Base-by-base conservation (phyloP, 176 grass and related monocot genomes). In the Thinopyrum elongatum region DNA sequence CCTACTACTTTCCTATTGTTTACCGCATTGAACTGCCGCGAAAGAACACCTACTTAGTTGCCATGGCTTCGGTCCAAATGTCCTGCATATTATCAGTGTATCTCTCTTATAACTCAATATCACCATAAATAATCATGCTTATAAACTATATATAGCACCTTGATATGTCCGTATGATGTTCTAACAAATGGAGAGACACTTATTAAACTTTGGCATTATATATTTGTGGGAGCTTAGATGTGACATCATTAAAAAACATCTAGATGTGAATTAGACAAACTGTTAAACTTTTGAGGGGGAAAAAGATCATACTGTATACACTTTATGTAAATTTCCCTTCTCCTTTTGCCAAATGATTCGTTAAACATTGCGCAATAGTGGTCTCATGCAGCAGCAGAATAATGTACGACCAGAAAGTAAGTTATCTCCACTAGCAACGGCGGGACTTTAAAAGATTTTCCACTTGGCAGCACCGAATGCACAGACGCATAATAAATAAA, bases 381-480 rank as follows among this genome's bases (percentile, higher is more conserved):
- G 5, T 55, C 64, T 86, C 79, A 16, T 65, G 84, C 65, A 82
- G 55, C 65, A 78, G 19, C 39, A 55, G 34, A 69, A 77, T 83
- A 31, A 70, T 82, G 36, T 70, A 6, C 53, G 19, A 31, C 7
- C 5, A 41, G 11, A 76, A 51, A 51, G 34, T 36, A 47, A 12
- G 9, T 49, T 77, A 29, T 85, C 66, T 65, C 71, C 36, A 38
- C 53, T 70, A 77, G 28, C 65, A 23, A 47, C 19, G 35, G 4
- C 36, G 22, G 26, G 27, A 19, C 35, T 30, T 30, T 46, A n/a
- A 68, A 33, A 31, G 49, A 49, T 63, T 79, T 34, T 63, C 8
- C 34, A 73, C 38, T 46, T 73, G 38, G 39, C 36, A 13, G 5
- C 38, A 71, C 35, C 35, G 10, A 41, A 53, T 19, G 49, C 49